Percentiles rank a stretch among this genome's conserved stretches.
Evolutionary conservation across 2,329 filamentous ascomycete species (phyloP).

Genomic region (Colletotrichum sp.): DNA sequence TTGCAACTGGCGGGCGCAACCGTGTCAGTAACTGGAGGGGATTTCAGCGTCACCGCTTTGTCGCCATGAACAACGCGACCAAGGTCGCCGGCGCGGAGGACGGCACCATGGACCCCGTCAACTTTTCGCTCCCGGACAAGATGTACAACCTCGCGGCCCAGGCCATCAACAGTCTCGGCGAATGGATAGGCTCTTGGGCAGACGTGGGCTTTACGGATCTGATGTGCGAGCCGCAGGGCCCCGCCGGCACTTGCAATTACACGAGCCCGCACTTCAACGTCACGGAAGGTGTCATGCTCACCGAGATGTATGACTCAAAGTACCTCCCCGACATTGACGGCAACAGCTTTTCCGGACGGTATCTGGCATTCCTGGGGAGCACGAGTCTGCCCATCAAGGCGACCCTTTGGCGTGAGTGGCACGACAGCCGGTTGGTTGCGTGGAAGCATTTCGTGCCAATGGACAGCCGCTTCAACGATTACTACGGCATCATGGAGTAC

Average conservation of each 20-base stretch:
- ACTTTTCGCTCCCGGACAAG: conserved; percentile 57
- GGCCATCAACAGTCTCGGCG: conserved; percentile 45
- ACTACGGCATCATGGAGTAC: conserved; percentile 76
- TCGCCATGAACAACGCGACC: conserved; percentile 74
- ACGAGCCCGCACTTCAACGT: conserved; percentile 50
- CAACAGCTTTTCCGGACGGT: conserved; percentile 72
- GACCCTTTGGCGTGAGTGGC: conserved; percentile 82
- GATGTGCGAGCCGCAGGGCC: conserved; percentile 48
- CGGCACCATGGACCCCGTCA: conserved; percentile 45
- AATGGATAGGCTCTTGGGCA: conserved; percentile 55
- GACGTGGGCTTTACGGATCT: conserved; percentile 60
- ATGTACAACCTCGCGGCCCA: conserved; percentile 54
- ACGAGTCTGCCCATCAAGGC: conserved; percentile 78
- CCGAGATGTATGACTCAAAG: conserved; percentile 66
- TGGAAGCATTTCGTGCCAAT: conserved; percentile 87
- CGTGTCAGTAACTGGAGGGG: conserved; percentile 68
- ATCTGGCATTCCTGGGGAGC: conserved; percentile 71
- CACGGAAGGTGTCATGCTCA: conserved; percentile 44
- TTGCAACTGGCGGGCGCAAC: conserved; percentile 69
- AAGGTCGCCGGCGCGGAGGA: conserved; percentile 55
- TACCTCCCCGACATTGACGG: conserved; percentile 81
- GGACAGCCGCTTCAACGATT: conserved; percentile 75
- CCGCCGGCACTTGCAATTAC: conserved; percentile 50
- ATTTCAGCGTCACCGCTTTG: conserved; percentile 78
- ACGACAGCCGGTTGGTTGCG: conserved; percentile 73